These are phyloP conservation scores for Hypoxylon subgilvum DNA, from an alignment of 495 filamentous ascomycete genomes.

Conservation along the genomic window DNA sequence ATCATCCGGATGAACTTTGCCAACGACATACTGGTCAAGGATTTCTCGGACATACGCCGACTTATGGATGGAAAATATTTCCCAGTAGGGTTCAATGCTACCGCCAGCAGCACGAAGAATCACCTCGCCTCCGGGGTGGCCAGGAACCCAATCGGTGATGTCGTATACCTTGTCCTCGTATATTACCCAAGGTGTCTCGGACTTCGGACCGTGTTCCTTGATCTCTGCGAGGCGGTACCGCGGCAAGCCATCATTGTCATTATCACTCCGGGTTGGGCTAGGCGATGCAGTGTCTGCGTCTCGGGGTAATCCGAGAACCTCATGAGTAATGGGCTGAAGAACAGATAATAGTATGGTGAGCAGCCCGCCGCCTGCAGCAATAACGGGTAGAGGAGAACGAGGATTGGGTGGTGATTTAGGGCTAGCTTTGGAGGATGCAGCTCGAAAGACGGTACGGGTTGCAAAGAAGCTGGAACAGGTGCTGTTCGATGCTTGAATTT, in stretches of 20 bases:
- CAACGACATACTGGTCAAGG: slow-evolving; percentile 60
- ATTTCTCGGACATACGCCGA: slow-evolving; percentile 62
- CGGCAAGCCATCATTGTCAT: slow-evolving; percentile 47
- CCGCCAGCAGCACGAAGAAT: slow-evolving; percentile 64
- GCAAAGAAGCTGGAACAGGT: not conserved
- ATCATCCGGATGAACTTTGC: slow-evolving; percentile 57
- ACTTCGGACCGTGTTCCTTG: slow-evolving; percentile 53
- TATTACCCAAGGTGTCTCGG: slow-evolving; percentile 57
- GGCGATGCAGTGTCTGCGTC: slow-evolving; percentile 6
- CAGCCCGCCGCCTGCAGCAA: slow-evolving; percentile 37
- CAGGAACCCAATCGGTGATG: slow-evolving; percentile 63
- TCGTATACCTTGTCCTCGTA: slow-evolving; percentile 62
- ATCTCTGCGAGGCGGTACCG: slow-evolving; percentile 57
- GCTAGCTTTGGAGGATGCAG: slow-evolving; percentile 11
- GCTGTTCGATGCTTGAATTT: slow-evolving; percentile 6
- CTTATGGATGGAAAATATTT: slow-evolving; percentile 68
- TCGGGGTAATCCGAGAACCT: slow-evolving; percentile 19
- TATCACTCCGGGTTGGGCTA: slow-evolving; percentile 17
- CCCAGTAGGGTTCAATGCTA: slow-evolving; percentile 66
- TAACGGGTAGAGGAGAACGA: slow-evolving; percentile 26
- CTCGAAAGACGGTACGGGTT: slow-evolving; percentile 11
- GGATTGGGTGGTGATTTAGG: slow-evolving; percentile 4
- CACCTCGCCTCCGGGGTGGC: slow-evolving; percentile 66
- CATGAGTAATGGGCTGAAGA: slow-evolving; percentile 34
- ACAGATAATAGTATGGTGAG: slow-evolving; percentile 33